Conservation (phyloP, 371 early-diverging fungal species). For the Smittium culicis region DNA sequence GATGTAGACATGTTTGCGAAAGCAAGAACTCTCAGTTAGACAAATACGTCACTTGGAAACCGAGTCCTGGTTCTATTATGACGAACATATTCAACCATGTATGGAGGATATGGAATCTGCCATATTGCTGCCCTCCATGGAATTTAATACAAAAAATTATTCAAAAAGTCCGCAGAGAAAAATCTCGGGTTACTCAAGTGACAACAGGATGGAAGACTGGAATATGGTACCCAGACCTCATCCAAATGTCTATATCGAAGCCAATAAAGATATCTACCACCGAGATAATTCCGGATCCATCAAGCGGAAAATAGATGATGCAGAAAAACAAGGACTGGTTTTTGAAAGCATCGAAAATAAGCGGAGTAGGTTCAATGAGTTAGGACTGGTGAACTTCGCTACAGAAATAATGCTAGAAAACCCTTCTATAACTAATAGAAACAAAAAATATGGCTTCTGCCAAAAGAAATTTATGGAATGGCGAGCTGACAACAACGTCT, state of each 20-base stretch:
- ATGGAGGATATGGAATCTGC: not conserved
- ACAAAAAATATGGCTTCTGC: not conserved
- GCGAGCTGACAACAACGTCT: not conserved
- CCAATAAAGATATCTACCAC: not conserved
- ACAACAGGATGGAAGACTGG: not conserved
- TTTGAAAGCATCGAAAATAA: not conserved
- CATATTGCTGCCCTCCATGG: not conserved
- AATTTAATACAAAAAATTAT: constrained; percentile 4
- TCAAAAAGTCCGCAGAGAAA: not conserved
- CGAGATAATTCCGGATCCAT: not conserved
- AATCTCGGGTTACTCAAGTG: not conserved
- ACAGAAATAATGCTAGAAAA: not conserved
- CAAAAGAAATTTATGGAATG: not conserved
- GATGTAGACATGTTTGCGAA: not conserved
- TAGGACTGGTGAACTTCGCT: not conserved
- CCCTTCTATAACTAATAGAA: not conserved
- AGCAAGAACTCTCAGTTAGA: not conserved
- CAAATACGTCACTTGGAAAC: not conserved
- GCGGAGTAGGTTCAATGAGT: not conserved
- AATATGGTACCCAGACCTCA: not conserved
- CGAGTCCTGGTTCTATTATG: not conserved
- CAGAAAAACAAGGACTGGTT: not conserved
- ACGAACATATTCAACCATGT: not conserved
- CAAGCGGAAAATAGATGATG: not conserved
- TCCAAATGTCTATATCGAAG: not conserved